Base-by-base conservation (phyloP, 192 early-diverging fungal genomes). In the Phycomyces nitens region DNA sequence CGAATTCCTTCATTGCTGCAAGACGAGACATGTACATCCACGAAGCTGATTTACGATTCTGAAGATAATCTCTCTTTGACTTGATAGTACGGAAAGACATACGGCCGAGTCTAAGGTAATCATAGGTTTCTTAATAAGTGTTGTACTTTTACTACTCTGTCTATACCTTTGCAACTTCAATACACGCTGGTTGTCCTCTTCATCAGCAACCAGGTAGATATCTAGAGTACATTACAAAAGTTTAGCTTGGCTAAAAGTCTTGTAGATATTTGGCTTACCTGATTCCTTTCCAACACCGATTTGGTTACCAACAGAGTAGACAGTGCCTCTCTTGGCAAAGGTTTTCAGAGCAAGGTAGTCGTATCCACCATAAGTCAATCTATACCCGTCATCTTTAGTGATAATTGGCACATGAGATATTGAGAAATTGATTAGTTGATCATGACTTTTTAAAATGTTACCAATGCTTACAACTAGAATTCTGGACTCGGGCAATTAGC, bases 231-330 rank as follows among this genome's bases (percentile, higher is more conserved):
- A 34, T 34, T 2, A 34, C 7, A 20, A 53, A 16, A 15, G 58
- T 43, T 63, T 24, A 41, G 22, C 14, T 20, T 24, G 27, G 6
- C 27, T 53, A 23, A 22, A 4, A 26, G 10, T 38, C 14, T 3
- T 12, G 23, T 34, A 34, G 7, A 34, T 34, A 7, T 34, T 14
- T n/a, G 47, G 12, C 58, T 29, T 59, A 80, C 80, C 84, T 4
- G 96, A 97, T 76, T 99, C 98, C 75, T 99, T 99, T 50, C 98
- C 98, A 7, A 99, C 95, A 73, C 98, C 98, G 70, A 99, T 98
- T 79, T 98, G 95, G 79, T 98, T 97, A 18, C 98, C 98, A 5
- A 99, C 95, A 23, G 95, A 98, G 61, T 85, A 86, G 15, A 99
- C 87, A 1, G 86, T 79, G 10, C 91, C 92, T 47, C 95, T 84